phyloP scores from a whole-genome alignment of 192 early-diverging fungal genomes.

The Dispira parvispora region DNA sequence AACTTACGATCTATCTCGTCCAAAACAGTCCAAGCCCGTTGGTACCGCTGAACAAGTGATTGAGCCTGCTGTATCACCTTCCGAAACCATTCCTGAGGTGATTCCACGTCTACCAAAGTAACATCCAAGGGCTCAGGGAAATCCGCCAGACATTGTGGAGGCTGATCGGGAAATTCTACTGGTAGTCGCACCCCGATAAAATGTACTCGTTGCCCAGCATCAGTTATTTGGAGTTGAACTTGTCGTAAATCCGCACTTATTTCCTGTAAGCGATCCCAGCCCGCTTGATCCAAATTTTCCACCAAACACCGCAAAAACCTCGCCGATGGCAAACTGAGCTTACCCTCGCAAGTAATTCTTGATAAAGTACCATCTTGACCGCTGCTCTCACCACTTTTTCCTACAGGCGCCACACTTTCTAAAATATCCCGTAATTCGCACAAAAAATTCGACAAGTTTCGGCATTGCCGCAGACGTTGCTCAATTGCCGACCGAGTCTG shows the following conservation, averaged over 20 bases:
- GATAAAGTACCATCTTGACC: too few relatives aligned
- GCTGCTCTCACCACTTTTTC: too few relatives aligned
- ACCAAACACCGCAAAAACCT: too few relatives aligned
- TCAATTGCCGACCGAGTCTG: neutral
- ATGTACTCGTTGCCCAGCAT: neutral
- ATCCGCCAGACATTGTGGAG: neutral
- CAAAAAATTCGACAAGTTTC: neutral
- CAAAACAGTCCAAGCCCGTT: neutral
- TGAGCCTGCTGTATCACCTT: neutral
- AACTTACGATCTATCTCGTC: conserved; percentile 7
- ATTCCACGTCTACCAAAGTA: neutral
- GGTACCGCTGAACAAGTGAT: neutral
- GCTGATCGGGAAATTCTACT: neutral
- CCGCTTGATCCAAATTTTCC: too few relatives aligned
- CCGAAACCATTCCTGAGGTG: neutral
- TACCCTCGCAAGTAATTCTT: too few relatives aligned
- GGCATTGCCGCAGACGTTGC: neutral
- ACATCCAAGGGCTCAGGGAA: neutral
- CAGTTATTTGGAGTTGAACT: neutral
- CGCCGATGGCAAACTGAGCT: too few relatives aligned
- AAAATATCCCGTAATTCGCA: conserved; percentile 9
- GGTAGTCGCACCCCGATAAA: neutral
- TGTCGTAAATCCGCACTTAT: too few relatives aligned
- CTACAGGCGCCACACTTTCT: neutral
- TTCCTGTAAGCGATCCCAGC: too few relatives aligned